phyloP scores from a whole-genome alignment of 306 rosid genomes.

The Cucurbita moschata region DNA sequence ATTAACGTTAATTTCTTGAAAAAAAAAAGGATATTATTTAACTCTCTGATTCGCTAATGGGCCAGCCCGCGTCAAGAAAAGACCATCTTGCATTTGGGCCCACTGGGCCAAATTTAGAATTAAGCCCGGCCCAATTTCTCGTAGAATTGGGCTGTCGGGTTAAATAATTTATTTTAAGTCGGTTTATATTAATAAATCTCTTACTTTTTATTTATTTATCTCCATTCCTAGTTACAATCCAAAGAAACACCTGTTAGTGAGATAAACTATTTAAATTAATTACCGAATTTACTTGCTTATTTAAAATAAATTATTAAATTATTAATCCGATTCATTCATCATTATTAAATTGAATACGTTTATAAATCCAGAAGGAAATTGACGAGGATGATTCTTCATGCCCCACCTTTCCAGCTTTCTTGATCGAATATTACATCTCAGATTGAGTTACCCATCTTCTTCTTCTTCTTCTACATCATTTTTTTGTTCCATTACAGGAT shows the following conservation, averaged over 20 bases:
- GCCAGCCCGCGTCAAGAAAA: neutral
- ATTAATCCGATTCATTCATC: neutral
- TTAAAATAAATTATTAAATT: too few species aligned
- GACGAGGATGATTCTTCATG: conserved; percentile 3
- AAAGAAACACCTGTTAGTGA: too few species aligned
- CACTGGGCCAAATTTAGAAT: neutral
- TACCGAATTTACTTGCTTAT: too few species aligned
- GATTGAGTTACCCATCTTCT: neutral
- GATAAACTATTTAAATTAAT: too few species aligned
- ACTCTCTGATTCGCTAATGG: neutral
- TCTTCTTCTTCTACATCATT: neutral
- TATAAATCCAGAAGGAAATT: neutral
- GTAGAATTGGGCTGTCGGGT: too few species aligned
- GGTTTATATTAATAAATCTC: too few species aligned
- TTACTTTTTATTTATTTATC: too few species aligned
- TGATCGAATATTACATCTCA: neutral
- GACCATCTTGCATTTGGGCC: neutral
- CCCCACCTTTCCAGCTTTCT: neutral
- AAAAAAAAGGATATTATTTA: neutral
- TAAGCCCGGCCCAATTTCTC: neutral
- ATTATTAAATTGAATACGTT: neutral
- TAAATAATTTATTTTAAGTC: too few species aligned
- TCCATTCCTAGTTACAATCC: too few species aligned
- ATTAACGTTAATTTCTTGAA: neutral
- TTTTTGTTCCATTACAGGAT: conserved; percentile 11